Evolutionary conservation across 768 basidiomycete species (phyloP).

Genomic region (Lepiota brunneoincarnata): DNA sequence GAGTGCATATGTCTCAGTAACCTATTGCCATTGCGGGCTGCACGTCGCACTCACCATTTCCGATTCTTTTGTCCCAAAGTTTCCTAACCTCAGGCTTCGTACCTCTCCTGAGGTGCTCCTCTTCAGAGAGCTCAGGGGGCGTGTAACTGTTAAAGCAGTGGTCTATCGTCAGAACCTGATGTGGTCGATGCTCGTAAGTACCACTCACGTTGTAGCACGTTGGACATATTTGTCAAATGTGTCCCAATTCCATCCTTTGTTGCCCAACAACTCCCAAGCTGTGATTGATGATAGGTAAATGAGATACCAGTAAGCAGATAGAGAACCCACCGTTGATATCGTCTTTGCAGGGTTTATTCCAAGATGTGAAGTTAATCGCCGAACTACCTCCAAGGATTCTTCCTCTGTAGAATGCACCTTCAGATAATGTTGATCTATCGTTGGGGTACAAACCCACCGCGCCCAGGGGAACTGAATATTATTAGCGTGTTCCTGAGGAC

Average conservation of each 20-base stretch:
- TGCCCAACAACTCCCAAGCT: constrained; percentile 45
- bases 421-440: background rate
- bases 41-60: constrained; percentile 17
- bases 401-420: background rate
- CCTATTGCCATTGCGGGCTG: constrained; percentile 25
- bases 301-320: background rate
- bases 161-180: no score
- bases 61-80: background rate
- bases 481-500: constrained; percentile 22
- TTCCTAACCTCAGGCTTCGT: background rate
- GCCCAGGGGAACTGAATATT: constrained; percentile 24
- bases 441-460: constrained; percentile 17
- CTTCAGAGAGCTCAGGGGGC: no score
- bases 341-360: constrained; percentile 27
- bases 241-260: constrained; percentile 53
- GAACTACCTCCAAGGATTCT: constrained; percentile 38
- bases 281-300: background rate
- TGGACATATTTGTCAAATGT: constrained; percentile 36
- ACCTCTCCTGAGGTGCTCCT: no score
- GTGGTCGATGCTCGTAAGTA: no score
- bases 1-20: constrained; percentile 22
- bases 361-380: constrained; percentile 37
- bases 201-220: constrained; percentile 34
- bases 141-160: background rate
- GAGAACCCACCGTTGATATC: constrained; percentile 19